Conservation (phyloP, 129 eudicot genomes). For the Solidago caesia region DNA sequence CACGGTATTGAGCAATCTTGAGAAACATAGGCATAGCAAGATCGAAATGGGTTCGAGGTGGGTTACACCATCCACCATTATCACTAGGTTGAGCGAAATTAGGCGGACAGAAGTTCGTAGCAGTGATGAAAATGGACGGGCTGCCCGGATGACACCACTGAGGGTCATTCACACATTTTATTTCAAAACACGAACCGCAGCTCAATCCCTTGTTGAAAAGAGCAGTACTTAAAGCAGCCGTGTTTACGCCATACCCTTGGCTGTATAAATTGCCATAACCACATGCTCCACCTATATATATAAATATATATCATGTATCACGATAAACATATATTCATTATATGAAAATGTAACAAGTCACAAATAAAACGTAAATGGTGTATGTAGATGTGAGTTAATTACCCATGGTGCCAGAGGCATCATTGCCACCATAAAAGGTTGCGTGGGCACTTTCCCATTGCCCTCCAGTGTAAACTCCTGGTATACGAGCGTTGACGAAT, state of each 20-base stretch:
- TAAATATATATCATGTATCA: not conserved
- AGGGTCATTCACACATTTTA: slow-evolving; percentile 55
- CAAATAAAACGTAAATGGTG: slow-evolving; percentile 5
- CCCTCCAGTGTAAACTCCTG: slow-evolving; percentile 62
- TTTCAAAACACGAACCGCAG: slow-evolving; percentile 63
- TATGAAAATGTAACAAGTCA: no score
- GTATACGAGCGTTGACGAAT: slow-evolving; percentile 40
- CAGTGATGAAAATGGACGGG: slow-evolving; percentile 63
- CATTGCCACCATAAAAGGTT: slow-evolving; percentile 72
- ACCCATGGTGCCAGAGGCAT: slow-evolving; percentile 86
- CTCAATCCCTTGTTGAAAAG: slow-evolving; percentile 59
- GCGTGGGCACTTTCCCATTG: slow-evolving; percentile 70
- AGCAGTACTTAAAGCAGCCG: slow-evolving; percentile 68
- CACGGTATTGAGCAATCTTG: slow-evolving; percentile 55
- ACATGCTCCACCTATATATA: slow-evolving; percentile 59
- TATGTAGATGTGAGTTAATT: not conserved
- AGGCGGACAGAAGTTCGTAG: slow-evolving; percentile 68
- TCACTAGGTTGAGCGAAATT: slow-evolving; percentile 56
- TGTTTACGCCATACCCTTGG: slow-evolving; percentile 69
- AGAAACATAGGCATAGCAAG: slow-evolving; percentile 72
- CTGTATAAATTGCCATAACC: slow-evolving; percentile 68
- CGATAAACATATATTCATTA: not conserved
- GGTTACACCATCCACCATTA: slow-evolving; percentile 75
- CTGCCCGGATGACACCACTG: slow-evolving; percentile 62
- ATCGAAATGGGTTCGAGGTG: slow-evolving; percentile 64